Conservation (phyloP, 78 protist species). For the Dictyostelium firmibasis region DNA sequence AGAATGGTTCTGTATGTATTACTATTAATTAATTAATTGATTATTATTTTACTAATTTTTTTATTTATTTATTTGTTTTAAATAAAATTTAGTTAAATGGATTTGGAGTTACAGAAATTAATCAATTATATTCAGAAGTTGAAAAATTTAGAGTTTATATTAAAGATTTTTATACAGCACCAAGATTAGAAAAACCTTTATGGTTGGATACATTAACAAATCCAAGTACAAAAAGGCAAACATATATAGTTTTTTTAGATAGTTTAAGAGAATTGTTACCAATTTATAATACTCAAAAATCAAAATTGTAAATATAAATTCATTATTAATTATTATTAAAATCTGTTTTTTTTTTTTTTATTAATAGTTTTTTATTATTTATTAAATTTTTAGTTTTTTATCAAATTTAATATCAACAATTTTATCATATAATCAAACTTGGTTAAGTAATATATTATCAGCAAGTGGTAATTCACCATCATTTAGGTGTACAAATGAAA, state of each 20-base stretch:
- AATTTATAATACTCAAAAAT: conserved; percentile 44
- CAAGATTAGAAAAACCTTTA: conserved; percentile 76
- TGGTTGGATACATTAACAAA: conserved; percentile 53
- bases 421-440: conserved; percentile 61
- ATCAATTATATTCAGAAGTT: conserved; percentile 49
- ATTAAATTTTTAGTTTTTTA: conserved; percentile 37
- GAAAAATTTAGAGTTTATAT: conserved; percentile 63
- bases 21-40: background rate
- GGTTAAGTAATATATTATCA: conserved; percentile 26
- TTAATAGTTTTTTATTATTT: background rate
- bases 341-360: background rate
- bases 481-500: conserved; percentile 39
- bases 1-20: conserved; percentile 43
- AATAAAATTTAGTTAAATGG: background rate
- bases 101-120: conserved; percentile 30
- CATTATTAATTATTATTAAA: background rate
- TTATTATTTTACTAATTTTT: background rate
- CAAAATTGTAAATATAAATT: conserved; percentile 38
- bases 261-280: conserved; percentile 48
- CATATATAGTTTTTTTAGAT: conserved; percentile 7
- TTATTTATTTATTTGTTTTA: background rate
- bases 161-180: conserved; percentile 59
- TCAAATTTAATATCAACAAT: conserved; percentile 48
- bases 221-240: conserved; percentile 76
- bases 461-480: background rate